Conservation (phyloP, 768 basidiomycete genomes). For the Hygrophoropsis aurantiaca region DNA sequence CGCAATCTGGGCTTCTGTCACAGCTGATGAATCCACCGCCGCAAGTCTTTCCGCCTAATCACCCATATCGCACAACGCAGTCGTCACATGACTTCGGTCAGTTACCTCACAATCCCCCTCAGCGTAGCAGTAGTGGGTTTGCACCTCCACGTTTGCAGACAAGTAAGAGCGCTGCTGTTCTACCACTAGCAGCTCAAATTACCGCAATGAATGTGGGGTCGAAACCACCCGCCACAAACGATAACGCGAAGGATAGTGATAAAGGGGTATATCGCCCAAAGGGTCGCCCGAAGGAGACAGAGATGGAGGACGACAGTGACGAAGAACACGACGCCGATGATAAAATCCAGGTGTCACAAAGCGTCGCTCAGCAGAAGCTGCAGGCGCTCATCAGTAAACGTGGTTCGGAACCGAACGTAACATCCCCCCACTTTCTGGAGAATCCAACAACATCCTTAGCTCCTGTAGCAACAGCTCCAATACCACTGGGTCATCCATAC, state of each 20-base stretch:
- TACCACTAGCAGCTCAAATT: slow-evolving; percentile 56
- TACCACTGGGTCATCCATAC: slow-evolving; percentile 65
- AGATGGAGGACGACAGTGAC: slow-evolving; percentile 66
- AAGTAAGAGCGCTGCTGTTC: slow-evolving; percentile 58
- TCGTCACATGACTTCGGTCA: slow-evolving; percentile 46
- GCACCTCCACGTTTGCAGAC: slow-evolving; percentile 39
- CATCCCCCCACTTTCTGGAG: slow-evolving; percentile 15
- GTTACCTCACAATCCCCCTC: slow-evolving; percentile 17
- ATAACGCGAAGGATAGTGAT: slow-evolving; percentile 25
- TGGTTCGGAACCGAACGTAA: slow-evolving; percentile 26
- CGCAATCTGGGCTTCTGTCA: slow-evolving; percentile 58
- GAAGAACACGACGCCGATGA: slow-evolving; percentile 49
- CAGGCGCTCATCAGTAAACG: slow-evolving; percentile 54
- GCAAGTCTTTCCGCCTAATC: slow-evolving; percentile 52
- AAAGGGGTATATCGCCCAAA: slow-evolving; percentile 57
- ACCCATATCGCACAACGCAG: slow-evolving; percentile 56
- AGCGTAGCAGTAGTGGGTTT: slow-evolving; percentile 27
- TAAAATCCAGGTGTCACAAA: slow-evolving; percentile 58
- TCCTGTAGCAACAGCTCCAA: slow-evolving; percentile 47
- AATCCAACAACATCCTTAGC: slow-evolving; percentile 20
- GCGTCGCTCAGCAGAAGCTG: slow-evolving; percentile 68
- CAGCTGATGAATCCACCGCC: slow-evolving; percentile 76
- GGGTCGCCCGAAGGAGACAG: slow-evolving; percentile 61
- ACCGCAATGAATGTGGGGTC: slow-evolving; percentile 33
- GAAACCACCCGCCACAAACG: slow-evolving; percentile 19